phyloP scores from a whole-genome alignment of 1,139 yeast species.

The Zygotorulaspora mrakii region DNA sequence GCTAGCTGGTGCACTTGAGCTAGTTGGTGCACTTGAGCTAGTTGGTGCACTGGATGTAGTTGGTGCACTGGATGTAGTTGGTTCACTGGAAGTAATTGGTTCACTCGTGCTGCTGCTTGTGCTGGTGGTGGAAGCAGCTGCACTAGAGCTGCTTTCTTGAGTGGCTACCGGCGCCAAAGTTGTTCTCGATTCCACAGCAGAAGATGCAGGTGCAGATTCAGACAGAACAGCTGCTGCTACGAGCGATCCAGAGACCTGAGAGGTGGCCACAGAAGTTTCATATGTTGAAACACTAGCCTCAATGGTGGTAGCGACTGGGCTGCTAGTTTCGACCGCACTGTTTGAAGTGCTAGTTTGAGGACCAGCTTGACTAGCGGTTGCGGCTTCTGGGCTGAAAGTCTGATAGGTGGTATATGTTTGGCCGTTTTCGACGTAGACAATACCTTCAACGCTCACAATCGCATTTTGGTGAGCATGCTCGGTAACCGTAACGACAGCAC shows the following conservation, averaged over 20 bases:
- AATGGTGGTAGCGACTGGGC: conserved; percentile 4
- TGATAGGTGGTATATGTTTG: conserved; percentile 33
- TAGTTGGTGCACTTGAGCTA: conserved; percentile 18
- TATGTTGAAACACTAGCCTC: neutral
- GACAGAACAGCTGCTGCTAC: too few species aligned
- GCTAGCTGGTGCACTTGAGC: conserved; percentile 21
- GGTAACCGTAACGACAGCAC: conserved; percentile 38
- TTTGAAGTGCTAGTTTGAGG: conserved; percentile 22
- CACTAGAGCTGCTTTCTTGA: too few species aligned
- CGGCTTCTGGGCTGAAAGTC: conserved; percentile 22
- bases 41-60: conserved; percentile 21
- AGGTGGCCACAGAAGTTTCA: too few species aligned
- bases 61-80: too few species aligned
- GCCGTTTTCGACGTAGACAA: conserved; percentile 29
- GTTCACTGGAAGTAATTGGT: too few species aligned
- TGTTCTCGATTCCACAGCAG: too few species aligned
- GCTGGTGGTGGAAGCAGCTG: too few species aligned
- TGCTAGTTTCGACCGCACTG: conserved; percentile 20
- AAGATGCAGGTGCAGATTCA: too few species aligned
- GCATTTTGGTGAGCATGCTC: conserved; percentile 29
- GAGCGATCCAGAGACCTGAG: too few species aligned
- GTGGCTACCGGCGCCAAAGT: too few species aligned
- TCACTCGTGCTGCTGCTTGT: too few species aligned
- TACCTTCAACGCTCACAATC: conserved; percentile 31
- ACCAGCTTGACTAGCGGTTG: conserved; percentile 17